Base-by-base conservation (phyloP, 805 yeast genomes). In the Wickerhamomyces rabaulensis region DNA sequence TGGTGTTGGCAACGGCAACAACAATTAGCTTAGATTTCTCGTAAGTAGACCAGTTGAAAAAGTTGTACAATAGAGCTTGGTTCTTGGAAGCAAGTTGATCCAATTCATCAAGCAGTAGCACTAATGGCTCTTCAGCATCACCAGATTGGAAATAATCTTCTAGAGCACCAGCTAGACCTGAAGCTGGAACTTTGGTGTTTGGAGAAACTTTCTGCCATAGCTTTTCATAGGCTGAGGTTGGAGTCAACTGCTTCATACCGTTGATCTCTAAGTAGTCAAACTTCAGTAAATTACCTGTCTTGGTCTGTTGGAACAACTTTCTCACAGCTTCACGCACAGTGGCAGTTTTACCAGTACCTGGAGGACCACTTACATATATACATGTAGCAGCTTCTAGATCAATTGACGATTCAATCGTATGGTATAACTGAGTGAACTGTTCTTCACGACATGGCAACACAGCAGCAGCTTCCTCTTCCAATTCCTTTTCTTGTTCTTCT, bases 331-430 rank as follows among this genome's bases (percentile, higher is more conserved):
- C 96, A 45, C 96, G 69, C 2, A 92, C 82, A 0, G 98, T 92
- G 4, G 95, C 94, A 0, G 99, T 92, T 61, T 94, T 94, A 12
- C 99, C 99, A 2, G 95, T 92, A 9, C 99, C 99, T 0, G 99
- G 99, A 0, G 97, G 89, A 4, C 99, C 99, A 64, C 96, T 88
- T 10, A 94, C 81, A 61, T 91, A 94, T 6, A 94, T 66, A 53
- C 96, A 88, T 8, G 91, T 77, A 0, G 98, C 97, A 1, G 84
- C 75, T 38, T 78, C 77, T 15, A 83, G 75, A 41, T 73, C 73
- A 29, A 92, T 78, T 0, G 96, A 86, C 40, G 80, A 73, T 55
- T 89, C 90, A 4, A 94, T 62, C 38, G 80, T 79, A 39, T 78
- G 60, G 62, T 82, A 87, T 5, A 94, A 69, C 46, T 81, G 76